Conservation (phyloP, 345 rosid species). For the Pistacia vera region DNA sequence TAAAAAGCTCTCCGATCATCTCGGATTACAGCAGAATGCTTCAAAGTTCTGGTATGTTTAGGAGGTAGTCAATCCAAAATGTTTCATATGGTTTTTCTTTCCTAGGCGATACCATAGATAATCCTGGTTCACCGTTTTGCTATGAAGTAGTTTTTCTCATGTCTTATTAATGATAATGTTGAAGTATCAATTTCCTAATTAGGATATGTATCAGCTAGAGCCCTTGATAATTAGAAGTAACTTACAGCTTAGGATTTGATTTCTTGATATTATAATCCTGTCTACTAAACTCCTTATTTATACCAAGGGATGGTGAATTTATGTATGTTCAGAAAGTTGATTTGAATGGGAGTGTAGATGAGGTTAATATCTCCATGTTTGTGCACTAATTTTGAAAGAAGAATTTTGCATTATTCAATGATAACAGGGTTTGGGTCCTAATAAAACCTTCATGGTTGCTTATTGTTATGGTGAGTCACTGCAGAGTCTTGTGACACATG, state of each 20-base stretch:
- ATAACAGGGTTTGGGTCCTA: too few relatives aligned
- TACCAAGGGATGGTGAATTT: too few relatives aligned
- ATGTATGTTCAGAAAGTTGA: too few relatives aligned
- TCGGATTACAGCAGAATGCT: slow-evolving; percentile 61
- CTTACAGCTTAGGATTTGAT: background rate
- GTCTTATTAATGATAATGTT: background rate
- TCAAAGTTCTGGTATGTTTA: slow-evolving; percentile 61
- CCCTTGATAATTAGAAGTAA: background rate
- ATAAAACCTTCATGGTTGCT: too few relatives aligned
- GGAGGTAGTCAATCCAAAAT: slow-evolving; percentile 39
- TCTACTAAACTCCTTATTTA: background rate
- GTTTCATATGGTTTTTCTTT: background rate
- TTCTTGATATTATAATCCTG: background rate
- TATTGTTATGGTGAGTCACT: too few relatives aligned
- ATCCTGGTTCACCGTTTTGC: background rate
- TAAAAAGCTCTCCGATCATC: slow-evolving; percentile 65
- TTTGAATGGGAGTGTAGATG: too few relatives aligned
- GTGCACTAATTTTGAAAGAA: too few relatives aligned
- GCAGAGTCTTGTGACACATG: too few relatives aligned
- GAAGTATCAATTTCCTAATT: background rate
- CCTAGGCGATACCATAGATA: background rate
- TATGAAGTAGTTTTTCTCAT: background rate
- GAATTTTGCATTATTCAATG: too few relatives aligned
- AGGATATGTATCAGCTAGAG: background rate
- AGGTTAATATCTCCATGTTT: too few relatives aligned